These are phyloP conservation scores for Lycium barbarum DNA, from an alignment of 257 asterid species.

Conservation along the genomic window DNA sequence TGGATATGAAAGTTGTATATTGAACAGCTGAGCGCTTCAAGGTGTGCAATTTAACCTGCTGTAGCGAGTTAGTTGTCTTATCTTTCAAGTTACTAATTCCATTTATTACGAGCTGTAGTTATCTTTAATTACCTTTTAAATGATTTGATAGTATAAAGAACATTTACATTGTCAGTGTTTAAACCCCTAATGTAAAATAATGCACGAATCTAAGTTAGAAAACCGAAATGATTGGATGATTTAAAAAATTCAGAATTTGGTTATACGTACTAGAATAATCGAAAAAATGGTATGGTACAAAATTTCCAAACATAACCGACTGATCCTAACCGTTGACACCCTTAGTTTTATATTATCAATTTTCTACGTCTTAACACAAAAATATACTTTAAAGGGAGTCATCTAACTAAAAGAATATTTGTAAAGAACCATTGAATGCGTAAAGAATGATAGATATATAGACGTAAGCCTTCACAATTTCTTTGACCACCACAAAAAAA, in stretches of 20 bases:
- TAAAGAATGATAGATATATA: background rate
- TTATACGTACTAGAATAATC: background rate
- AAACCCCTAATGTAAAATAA: no score
- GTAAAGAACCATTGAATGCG: background rate
- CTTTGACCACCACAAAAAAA: background rate
- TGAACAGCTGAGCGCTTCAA: background rate
- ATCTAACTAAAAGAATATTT: background rate
- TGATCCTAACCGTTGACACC: no score
- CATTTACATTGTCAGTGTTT: background rate
- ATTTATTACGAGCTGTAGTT: background rate
- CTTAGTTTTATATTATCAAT: background rate
- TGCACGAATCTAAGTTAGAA: background rate
- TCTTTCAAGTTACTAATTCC: background rate
- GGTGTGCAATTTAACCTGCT: background rate
- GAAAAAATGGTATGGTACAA: no score
- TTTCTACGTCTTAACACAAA: background rate
- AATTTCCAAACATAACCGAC: no score
- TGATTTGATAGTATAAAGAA: background rate
- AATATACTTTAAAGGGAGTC: background rate
- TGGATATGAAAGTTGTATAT: slow-evolving; percentile 20
- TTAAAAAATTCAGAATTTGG: no score
- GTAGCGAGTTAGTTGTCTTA: background rate
- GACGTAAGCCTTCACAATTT: background rate
- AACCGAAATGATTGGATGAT: background rate
- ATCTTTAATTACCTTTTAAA: background rate